Conservation (phyloP, 2,329 filamentous ascomycete genomes). For the Colletotrichum magnum region DNA sequence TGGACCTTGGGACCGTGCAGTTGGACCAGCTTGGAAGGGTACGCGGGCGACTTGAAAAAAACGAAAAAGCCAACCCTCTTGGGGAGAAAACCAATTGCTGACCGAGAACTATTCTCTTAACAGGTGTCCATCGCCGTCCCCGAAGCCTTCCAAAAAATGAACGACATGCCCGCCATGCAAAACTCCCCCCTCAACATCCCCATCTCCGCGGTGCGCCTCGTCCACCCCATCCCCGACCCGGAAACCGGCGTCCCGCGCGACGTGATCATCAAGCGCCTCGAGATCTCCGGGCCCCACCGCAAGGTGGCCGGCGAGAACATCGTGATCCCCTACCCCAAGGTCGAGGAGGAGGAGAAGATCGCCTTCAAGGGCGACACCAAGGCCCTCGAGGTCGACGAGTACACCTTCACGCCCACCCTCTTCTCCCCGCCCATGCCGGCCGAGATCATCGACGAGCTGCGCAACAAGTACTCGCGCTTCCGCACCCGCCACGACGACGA, state of each 20-base stretch:
- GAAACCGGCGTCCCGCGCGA: constrained; percentile 77
- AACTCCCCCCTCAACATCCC: constrained; percentile 72
- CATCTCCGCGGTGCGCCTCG: constrained; percentile 82
- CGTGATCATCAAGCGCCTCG: constrained; percentile 81
- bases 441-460: constrained; percentile 86
- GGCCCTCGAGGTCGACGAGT: constrained; percentile 79
- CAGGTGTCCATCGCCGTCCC: constrained; percentile 56
- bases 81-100: no score
- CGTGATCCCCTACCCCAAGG: constrained; percentile 80
- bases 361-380: constrained; percentile 77
- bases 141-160: constrained; percentile 54
- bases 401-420: constrained; percentile 83
- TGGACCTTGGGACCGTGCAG: constrained; percentile 68
- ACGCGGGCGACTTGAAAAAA: constrained; percentile 47
- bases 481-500: constrained; percentile 83
- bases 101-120: neutral
- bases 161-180: constrained; percentile 57
- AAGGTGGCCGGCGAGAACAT: constrained; percentile 80
- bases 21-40: constrained; percentile 77
- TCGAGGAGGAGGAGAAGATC: constrained; percentile 59
- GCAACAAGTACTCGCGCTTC: constrained; percentile 86
- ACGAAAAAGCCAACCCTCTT: no score
- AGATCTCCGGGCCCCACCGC: constrained; percentile 48
- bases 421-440: constrained; percentile 83
- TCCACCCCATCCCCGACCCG: constrained; percentile 80